Percentiles rank a stretch among this genome's conserved stretches.
Conservation (phyloP, 306 rosid genomes). For the Prinsepia uniflora region DNA sequence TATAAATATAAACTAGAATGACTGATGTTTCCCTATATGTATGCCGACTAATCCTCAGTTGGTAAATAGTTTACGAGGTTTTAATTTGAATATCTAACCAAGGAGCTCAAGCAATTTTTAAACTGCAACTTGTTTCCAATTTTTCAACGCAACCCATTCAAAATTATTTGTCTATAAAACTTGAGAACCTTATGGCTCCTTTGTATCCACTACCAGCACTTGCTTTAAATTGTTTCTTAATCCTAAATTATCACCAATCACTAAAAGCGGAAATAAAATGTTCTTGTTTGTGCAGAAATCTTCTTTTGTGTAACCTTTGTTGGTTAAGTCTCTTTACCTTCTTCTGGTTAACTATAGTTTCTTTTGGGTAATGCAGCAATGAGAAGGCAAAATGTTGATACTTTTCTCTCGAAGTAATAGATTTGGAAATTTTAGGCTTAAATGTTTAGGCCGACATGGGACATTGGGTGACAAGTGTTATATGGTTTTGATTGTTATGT, state of each 20-base stretch:
- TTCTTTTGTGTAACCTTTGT: neutral
- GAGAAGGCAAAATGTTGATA: neutral
- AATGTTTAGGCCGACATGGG: neutral
- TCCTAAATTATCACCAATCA: neutral
- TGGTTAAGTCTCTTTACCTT: neutral
- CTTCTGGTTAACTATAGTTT: neutral
- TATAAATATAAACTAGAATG: neutral
- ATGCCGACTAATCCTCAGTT: neutral
- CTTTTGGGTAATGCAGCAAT: neutral
- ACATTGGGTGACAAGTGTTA: neutral
- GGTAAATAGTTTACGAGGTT: neutral
- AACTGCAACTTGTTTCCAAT: neutral
- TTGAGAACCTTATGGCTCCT: neutral
- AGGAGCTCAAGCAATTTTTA: neutral
- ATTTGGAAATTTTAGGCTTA: neutral
- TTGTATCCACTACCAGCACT: neutral
- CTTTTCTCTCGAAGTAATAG: neutral
- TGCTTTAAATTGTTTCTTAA: neutral
- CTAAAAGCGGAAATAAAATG: neutral
- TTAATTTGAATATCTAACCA: neutral
- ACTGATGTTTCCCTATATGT: neutral
- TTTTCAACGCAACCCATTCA: neutral
- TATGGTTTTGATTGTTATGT: conserved; percentile 2
- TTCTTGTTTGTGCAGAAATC: neutral
- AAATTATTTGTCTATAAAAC: neutral